Conservation (phyloP, 73 alveolate genomes). For the Paramecium pentaurelia region DNA sequence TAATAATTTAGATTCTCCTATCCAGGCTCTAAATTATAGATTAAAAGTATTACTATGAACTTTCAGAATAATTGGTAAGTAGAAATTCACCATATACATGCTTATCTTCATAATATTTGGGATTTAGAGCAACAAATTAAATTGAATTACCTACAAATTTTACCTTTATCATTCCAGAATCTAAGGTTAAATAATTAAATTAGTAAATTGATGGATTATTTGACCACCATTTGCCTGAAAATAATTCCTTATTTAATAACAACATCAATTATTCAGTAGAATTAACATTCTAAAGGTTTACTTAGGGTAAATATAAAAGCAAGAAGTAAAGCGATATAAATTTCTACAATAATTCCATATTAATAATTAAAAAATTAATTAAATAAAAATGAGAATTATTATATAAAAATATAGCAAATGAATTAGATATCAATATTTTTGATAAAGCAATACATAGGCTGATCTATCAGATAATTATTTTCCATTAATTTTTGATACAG, state of each 20-base stretch:
- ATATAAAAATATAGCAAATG: background rate
- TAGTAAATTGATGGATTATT: background rate
- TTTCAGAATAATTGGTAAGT: background rate
- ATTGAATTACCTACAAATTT: background rate
- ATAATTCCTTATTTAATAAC: background rate
- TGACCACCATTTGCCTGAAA: background rate
- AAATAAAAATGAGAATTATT: background rate
- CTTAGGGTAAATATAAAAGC: background rate
- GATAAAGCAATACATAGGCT: conserved; percentile 8
- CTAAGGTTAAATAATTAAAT: background rate
- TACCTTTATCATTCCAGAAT: background rate
- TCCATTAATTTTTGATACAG: background rate
- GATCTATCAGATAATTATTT: background rate
- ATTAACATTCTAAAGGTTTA: background rate
- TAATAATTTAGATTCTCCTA: background rate
- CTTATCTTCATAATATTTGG: background rate
- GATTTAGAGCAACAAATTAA: background rate
- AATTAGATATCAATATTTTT: background rate
- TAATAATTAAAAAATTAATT: background rate
- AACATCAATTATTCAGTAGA: background rate
- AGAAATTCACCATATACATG: background rate
- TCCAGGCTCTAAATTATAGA: background rate
- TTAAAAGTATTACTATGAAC: background rate
- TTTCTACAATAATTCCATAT: background rate
- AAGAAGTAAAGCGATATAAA: background rate